Percentiles rank a stretch among this genome's conserved stretches.
Evolutionary conservation across 2,329 filamentous ascomycete species (phyloP).

Genomic region (Microdochium trichocladiopsis): DNA sequence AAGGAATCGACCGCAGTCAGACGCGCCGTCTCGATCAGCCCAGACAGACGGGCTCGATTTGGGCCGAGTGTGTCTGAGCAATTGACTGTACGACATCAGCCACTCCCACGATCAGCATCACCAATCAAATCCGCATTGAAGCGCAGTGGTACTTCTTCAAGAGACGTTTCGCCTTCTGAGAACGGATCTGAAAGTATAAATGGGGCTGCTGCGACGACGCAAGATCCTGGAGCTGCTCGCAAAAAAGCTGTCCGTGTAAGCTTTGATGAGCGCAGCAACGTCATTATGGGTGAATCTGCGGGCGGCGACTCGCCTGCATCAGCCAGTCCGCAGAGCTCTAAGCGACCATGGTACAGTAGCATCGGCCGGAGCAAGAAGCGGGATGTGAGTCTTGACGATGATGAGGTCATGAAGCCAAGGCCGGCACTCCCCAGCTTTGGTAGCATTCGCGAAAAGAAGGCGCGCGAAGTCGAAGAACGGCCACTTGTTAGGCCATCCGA

Average conservation of each 20-base stretch:
- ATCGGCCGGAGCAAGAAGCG: slow-evolving; percentile 43
- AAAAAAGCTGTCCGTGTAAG: slow-evolving; percentile 70
- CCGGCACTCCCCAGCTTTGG: slow-evolving; percentile 70
- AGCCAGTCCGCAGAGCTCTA: slow-evolving; percentile 26
- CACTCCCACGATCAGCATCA: slow-evolving; percentile 63
- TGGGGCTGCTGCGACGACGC: slow-evolving; percentile 16
- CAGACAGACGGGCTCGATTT: slow-evolving; percentile 63
- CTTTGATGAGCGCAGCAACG: slow-evolving; percentile 63
- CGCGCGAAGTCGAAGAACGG: slow-evolving; percentile 45
- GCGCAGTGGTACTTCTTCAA: slow-evolving; percentile 43
- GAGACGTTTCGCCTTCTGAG: slow-evolving; percentile 43
- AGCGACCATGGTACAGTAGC: slow-evolving; percentile 44
- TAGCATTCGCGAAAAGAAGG: slow-evolving; percentile 60
- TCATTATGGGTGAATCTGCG: slow-evolving; percentile 43
- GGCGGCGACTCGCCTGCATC: slow-evolving; percentile 29
- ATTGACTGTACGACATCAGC: slow-evolving; percentile 56
- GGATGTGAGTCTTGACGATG: slow-evolving; percentile 47
- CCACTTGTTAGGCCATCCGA: slow-evolving; percentile 49
- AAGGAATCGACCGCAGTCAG: slow-evolving; percentile 7
- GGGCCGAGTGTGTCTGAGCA: slow-evolving; percentile 44
- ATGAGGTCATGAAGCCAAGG: slow-evolving; percentile 66
- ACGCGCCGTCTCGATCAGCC: slow-evolving; percentile 48
- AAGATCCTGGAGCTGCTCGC: slow-evolving; percentile 29
- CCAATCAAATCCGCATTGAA: slow-evolving; percentile 75
- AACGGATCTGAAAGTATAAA: slow-evolving; percentile 36